phyloP scores from a whole-genome alignment of 495 filamentous ascomycete genomes.

The Trichoderma erinaceum region DNA sequence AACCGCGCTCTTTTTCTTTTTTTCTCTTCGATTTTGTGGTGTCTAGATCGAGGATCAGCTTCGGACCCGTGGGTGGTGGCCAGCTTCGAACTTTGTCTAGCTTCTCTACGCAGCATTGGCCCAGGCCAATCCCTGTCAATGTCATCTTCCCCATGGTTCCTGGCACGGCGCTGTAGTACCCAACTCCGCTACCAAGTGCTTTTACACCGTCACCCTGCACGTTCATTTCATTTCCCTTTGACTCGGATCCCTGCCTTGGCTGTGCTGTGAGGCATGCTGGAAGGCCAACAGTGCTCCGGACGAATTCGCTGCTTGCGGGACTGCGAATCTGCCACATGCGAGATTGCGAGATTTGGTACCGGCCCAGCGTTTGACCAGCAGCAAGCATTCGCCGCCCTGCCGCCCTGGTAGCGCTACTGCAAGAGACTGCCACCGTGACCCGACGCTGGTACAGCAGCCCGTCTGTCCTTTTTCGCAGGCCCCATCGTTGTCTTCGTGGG shows the following conservation, averaged over 20 bases:
- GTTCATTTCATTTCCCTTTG: neutral
- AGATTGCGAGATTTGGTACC: too few relatives aligned
- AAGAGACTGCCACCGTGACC: slow-evolving; percentile 5
- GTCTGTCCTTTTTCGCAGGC: neutral
- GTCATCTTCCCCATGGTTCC: slow-evolving; percentile 6
- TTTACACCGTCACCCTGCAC: neutral
- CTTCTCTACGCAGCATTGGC: neutral
- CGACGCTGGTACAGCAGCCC: neutral
- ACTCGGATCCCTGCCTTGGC: neutral
- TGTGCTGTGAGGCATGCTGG: neutral
- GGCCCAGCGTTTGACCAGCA: neutral
- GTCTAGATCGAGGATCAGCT: neutral
- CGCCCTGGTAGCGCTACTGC: neutral
- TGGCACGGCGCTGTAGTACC: neutral
- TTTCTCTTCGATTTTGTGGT: neutral
- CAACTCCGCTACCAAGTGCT: neutral
- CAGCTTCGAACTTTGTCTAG: neutral
- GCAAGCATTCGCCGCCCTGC: neutral
- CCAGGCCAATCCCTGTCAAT: neutral
- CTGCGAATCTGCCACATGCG: too few relatives aligned
- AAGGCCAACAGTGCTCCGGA: neutral
- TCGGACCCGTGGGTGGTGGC: neutral
- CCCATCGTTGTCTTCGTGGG: neutral
- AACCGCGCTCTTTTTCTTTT: neutral
- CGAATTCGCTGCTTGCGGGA: neutral